These are phyloP conservation scores for Saprolegnia parasitica DNA, from an alignment of 352 stramenopile species.

Conservation along the genomic window DNA sequence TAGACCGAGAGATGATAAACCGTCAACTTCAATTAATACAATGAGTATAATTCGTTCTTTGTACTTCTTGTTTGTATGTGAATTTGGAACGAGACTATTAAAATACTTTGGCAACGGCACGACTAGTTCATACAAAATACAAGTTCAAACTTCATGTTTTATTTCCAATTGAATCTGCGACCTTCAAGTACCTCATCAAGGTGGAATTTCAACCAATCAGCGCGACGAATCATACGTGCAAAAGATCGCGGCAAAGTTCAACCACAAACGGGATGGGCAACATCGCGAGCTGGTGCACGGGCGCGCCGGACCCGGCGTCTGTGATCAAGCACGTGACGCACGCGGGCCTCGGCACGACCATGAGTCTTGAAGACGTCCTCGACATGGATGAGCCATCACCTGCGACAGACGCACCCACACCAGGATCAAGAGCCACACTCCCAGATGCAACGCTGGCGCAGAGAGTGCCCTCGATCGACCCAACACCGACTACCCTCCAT, in stretches of 20 bases:
- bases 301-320: background rate
- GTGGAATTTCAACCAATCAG: background rate
- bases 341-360: background rate
- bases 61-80: background rate
- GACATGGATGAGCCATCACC: no score
- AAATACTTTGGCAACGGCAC: background rate
- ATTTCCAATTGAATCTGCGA: background rate
- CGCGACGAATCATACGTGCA: background rate
- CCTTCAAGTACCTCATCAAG: background rate
- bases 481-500: background rate
- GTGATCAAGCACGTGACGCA: background rate
- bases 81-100: background rate
- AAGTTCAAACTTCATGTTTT: background rate
- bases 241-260: background rate
- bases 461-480: no score
- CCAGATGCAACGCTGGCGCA: no score
- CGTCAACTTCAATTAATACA: background rate
- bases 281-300: constrained; percentile 9
- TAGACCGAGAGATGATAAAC: background rate
- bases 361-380: background rate
- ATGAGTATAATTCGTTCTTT: no score
- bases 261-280: constrained; percentile 7
- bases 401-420: background rate
- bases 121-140: background rate
- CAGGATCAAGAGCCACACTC: no score